Conservation (phyloP, 2,329 filamentous ascomycete species). For the Alternaria rosae region DNA sequence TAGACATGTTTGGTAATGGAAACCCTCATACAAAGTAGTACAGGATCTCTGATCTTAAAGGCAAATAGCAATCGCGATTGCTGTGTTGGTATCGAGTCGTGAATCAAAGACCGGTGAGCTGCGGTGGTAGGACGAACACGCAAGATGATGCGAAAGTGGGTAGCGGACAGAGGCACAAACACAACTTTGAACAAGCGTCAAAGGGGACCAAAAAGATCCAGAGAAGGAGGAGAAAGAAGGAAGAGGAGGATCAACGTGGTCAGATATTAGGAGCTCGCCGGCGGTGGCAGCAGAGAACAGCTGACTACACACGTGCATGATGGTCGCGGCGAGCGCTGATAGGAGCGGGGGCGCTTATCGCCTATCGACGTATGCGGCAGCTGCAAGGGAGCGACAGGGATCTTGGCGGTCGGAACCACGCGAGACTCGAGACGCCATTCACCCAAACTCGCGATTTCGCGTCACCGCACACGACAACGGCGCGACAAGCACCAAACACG, state of each 20-base stretch:
- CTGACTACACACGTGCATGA: conserved; percentile 27
- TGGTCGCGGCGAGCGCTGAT: conserved; percentile 30
- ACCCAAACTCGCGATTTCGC: conserved; percentile 15
- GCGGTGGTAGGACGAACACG: conserved; percentile 10
- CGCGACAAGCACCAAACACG: background rate
- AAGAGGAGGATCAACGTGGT: conserved; percentile 20
- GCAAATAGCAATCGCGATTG: background rate
- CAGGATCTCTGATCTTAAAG: background rate
- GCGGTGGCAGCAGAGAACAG: conserved; percentile 18
- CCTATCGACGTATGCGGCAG: conserved; percentile 32
- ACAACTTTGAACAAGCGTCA: conserved; percentile 13
- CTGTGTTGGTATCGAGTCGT: conserved; percentile 14
- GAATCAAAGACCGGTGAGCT: conserved; percentile 20
- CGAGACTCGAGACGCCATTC: conserved; percentile 11
- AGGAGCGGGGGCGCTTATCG: conserved; percentile 42
- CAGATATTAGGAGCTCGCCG: conserved; percentile 23
- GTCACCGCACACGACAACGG: conserved; percentile 14
- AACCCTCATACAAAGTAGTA: background rate
- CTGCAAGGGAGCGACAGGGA: conserved; percentile 29
- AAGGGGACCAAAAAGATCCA: conserved; percentile 20
- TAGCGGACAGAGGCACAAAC: conserved; percentile 13
- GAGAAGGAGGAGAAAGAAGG: conserved; percentile 16
- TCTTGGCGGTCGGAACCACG: conserved; percentile 35
- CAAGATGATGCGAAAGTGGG: conserved; percentile 3
- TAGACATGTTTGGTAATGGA: conserved; percentile 35